Evolutionary conservation across 1,139 yeast genomes (phyloP), one percentile per base, ranked within the genome.

Genomic region (Taphrina confusa): DNA sequence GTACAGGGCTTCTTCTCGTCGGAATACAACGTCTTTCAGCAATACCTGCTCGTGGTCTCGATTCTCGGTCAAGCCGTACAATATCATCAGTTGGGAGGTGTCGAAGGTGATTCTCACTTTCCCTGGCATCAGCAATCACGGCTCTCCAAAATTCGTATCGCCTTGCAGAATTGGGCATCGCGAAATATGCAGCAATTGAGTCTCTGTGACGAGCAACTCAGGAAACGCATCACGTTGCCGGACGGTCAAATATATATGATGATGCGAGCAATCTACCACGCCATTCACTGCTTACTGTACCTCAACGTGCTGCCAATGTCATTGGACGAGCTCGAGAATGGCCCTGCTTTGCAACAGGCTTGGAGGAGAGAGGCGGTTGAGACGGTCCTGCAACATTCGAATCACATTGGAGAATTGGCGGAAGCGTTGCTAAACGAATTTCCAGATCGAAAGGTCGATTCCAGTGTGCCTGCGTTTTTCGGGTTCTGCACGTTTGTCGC

Each of bases 71-170:
- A 37, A n/a, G 42, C 42, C 42, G 20, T 37, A 14, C 42, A 37
- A 37, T 37, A 37, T 37, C 42, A 37, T n/a, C 42, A 37, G 25
- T 18, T 37, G 42, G 42, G 42, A 11, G 42, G 42, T n/a, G 42
- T 37, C n/a, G 42, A 37, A 37, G 42, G 42, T 6, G 42, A 37
- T 25, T 18, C 42, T 4, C 42, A 37, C 25, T 37, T 37, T 37
- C 42, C 42, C 6, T 37, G 42, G 42, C 42, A 37, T 37, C 42
- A 37, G n/a, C 42, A 37, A n/a, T 37, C 42, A 37, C 42, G 42
- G n/a, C n/a, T 37, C 25, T 37, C 42, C 6, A 37, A 37, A n/a
- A 37, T 37, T 6, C 18, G 42, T 18, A 37, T 25, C 9, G 18
- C 42, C n/a, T 18, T 37, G 25, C 42, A 37, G 42, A 37, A 37